These are phyloP conservation scores for Pichia inconspicua DNA, from an alignment of 1,139 yeast species.

Conservation along the genomic window DNA sequence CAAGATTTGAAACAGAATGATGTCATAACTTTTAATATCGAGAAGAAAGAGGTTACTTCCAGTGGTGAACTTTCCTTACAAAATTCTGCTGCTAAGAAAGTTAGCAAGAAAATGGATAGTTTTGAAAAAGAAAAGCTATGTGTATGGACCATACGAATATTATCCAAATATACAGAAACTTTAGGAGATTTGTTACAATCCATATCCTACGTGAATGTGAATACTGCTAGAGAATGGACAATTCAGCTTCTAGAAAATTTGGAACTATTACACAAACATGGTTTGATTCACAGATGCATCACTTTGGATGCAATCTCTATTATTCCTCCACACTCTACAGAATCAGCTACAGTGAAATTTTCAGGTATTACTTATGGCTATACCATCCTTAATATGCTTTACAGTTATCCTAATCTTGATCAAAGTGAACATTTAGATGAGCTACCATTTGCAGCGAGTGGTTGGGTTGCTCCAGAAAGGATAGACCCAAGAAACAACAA, in stretches of 20 bases:
- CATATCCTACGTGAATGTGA: conserved; percentile 58
- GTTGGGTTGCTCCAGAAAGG: conserved; percentile 80
- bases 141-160: conserved; percentile 59
- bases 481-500: conserved; percentile 29
- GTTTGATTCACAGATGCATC: conserved; percentile 65
- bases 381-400: conserved; percentile 52
- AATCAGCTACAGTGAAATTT: conserved; percentile 53
- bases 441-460: conserved; percentile 21
- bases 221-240: conserved; percentile 81
- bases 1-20: conserved; percentile 49
- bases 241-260: conserved; percentile 79
- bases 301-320: conserved; percentile 54
- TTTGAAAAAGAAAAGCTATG: conserved; percentile 22
- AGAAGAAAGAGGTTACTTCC: conserved; percentile 34
- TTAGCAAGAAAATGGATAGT: conserved; percentile 16
- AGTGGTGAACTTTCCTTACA: conserved; percentile 25
- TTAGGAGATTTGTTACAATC: conserved; percentile 63
- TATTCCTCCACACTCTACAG: conserved; percentile 41
- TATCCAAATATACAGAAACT: conserved; percentile 59
- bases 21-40: conserved; percentile 66
- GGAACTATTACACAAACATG: conserved; percentile 74
- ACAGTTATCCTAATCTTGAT: conserved; percentile 39
- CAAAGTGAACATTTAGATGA: conserved; percentile 15
- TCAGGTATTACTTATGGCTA: conserved; percentile 67
- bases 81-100: conserved; percentile 27